Evolutionary conservation across 768 basidiomycete genomes (phyloP).

Genomic region (Lepiota brunneoincarnata): DNA sequence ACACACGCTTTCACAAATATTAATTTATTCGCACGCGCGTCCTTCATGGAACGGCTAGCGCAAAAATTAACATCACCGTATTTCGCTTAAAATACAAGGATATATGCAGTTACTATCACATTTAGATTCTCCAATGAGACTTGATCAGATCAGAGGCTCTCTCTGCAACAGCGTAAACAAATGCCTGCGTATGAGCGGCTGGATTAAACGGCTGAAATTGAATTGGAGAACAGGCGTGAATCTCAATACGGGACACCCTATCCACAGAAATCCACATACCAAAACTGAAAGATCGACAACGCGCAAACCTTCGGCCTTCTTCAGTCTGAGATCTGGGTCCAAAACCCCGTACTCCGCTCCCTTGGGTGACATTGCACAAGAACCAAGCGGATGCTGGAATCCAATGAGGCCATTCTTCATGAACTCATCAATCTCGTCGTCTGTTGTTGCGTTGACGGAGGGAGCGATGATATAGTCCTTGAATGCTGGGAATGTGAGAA

Average conservation of each 20-base stretch:
- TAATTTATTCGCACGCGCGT: too few relatives aligned
- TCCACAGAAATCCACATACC: constrained; percentile 17
- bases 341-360: constrained; percentile 26
- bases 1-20: too few relatives aligned
- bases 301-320: constrained; percentile 27
- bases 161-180: constrained; percentile 28
- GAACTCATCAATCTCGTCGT: constrained; percentile 22
- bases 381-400: constrained; percentile 27
- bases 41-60: too few relatives aligned
- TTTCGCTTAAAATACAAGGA: too few relatives aligned
- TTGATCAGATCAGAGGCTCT: constrained; percentile 30
- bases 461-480: constrained; percentile 21
- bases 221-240: too few relatives aligned
- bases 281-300: constrained; percentile 33
- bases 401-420: constrained; percentile 15
- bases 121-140: constrained; percentile 8
- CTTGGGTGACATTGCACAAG: constrained; percentile 25
- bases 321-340: constrained; percentile 30
- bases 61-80: too few relatives aligned
- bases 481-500: constrained; percentile 22
- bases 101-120: too few relatives aligned
- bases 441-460: constrained; percentile 17
- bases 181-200: constrained; percentile 25
- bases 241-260: neutral
- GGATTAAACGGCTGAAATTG: constrained; percentile 21